Percentiles rank a stretch among this genome's conserved stretches.
Evolutionary conservation across 306 rosid genomes (phyloP).

Genomic region (Lathyrus oleraceus): DNA sequence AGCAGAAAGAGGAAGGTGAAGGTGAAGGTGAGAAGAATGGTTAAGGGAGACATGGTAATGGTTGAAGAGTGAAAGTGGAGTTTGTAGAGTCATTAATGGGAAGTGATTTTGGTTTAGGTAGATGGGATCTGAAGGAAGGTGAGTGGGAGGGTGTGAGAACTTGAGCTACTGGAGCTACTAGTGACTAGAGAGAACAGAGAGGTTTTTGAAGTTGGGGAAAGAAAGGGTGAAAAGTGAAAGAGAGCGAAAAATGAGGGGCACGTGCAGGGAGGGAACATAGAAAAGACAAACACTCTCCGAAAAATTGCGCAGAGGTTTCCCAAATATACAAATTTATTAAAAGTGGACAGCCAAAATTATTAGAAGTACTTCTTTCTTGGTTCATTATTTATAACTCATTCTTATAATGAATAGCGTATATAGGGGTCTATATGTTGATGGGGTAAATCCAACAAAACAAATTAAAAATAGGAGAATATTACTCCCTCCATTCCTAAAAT

Average conservation of each 20-base stretch:
- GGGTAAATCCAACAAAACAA: no score
- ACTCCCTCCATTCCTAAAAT: no score
- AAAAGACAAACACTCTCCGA: background rate
- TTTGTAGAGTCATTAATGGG: conserved; percentile 17
- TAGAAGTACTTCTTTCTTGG: background rate
- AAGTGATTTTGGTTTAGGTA: background rate
- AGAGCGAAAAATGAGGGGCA: background rate
- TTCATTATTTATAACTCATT: background rate
- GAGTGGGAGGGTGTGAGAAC: background rate
- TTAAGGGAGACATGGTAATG: conserved; percentile 15
- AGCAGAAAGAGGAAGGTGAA: background rate
- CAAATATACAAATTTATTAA: background rate
- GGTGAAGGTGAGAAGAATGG: conserved; percentile 21
- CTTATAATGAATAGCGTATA: no score
- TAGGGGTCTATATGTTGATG: no score
- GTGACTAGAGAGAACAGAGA: background rate
- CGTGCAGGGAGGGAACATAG: background rate
- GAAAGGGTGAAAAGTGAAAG: background rate
- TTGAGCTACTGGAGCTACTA: background rate
- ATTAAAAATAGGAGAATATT: no score
- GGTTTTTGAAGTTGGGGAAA: conserved; percentile 1
- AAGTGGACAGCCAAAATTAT: background rate
- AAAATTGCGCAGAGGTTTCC: background rate
- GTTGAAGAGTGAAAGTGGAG: conserved; percentile 8
- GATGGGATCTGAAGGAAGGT: conserved; percentile 40